phyloP scores from a whole-genome alignment of 768 basidiomycete species.

The Myochromella boudieri region DNA sequence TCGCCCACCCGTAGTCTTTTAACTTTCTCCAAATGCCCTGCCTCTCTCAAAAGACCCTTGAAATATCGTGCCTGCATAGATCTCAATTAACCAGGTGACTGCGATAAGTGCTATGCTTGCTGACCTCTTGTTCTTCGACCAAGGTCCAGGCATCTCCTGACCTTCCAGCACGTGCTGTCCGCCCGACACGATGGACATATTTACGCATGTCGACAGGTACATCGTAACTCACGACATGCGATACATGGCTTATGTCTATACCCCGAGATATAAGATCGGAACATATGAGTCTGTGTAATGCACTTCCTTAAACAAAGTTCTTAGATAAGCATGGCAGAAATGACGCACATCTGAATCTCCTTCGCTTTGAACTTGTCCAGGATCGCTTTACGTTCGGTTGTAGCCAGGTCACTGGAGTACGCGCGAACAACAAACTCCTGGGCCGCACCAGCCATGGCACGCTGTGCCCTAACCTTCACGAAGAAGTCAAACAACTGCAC shows the following conservation, averaged over 20 bases:
- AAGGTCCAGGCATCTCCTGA: constrained; percentile 90
- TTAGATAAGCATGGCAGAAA: constrained; percentile 6
- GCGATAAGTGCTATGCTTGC: constrained; percentile 9
- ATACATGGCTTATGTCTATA: constrained; percentile 90
- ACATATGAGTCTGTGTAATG: constrained; percentile 72
- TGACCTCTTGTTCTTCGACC: constrained; percentile 91
- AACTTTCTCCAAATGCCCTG: constrained; percentile 67
- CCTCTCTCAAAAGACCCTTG: constrained; percentile 75
- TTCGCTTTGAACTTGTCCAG: constrained; percentile 80
- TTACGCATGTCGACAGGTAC: constrained; percentile 97
- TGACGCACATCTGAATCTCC: constrained; percentile 77
- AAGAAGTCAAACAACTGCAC: constrained; percentile 83
- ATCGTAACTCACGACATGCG: constrained; percentile 95
- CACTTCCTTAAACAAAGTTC: neutral
- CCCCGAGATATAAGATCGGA: constrained; percentile 96
- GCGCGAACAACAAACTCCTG: constrained; percentile 51
- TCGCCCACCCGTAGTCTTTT: constrained; percentile 67
- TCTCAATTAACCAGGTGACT: neutral
- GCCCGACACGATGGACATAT: constrained; percentile 95
- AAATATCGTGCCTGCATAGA: constrained; percentile 75
- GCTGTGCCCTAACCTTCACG: constrained; percentile 43
- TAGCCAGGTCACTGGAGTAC: constrained; percentile 85
- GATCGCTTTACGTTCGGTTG: constrained; percentile 70
- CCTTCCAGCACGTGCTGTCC: constrained; percentile 92
- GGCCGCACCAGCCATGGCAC: constrained; percentile 16